Evolutionary conservation across 345 rosid species (phyloP), one percentile per base, ranked within the genome.

Genomic region (Nasturtium officinale): DNA sequence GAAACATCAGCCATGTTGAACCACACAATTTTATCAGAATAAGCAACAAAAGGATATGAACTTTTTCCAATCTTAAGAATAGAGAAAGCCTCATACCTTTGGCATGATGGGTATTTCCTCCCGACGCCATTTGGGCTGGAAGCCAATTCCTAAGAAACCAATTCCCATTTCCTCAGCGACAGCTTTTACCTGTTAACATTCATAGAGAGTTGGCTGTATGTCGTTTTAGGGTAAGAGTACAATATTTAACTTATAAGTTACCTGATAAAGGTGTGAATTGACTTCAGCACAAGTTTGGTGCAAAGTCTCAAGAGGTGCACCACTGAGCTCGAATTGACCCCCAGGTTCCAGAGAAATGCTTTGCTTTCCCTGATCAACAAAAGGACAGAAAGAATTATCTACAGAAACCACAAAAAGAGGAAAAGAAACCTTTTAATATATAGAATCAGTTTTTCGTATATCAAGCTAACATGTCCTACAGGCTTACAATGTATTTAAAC

Each of bases 221-320:
- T 3, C 23, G 47, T 7, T 57, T 35, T 7, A 17, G 35, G 47
- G 18, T 59, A 40, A 67, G 71, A 72, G 21, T 13, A 62, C 38
- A 25, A 23, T 79, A 20, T 4, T 30, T 32, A 29, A 18, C 57
- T 40, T 12, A 18, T 7, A 38, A 45, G 43, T 67, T 9, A 90
- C 99, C 96, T 96, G 99, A 85, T 96, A 96, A 71, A 94, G 98
- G 76, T 95, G 99, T 35, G 99, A 91, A 79, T 95, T 95, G 74
- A 95, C 99, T 84, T 92, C 99, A 38, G 99, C 98, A 81, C 99
- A 91, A 15, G 99, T 95, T 83, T 91, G 99, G 76, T 95, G 99
- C 86, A 95, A 83, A 54, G 99, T 95, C 81, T 95, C 99, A 73
- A 95, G 90, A 79, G 99, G 98, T 63, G 99, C 99, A 15, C 98